Conservation (phyloP, 1,284 basidiomycete species). For the Lentinula novae-zelandiae region DNA sequence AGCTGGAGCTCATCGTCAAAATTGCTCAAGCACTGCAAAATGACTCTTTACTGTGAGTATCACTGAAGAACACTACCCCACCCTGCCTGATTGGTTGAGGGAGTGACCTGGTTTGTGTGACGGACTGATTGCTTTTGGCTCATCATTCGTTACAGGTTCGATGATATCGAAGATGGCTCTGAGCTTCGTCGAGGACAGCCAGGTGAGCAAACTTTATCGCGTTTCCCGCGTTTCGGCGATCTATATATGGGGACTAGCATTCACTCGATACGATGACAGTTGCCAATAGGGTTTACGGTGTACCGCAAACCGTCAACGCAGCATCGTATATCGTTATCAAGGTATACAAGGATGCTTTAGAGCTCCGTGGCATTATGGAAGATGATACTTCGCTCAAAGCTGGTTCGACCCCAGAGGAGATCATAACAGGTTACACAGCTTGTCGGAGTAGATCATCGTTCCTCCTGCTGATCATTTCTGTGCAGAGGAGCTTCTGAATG, state of each 20-base stretch:
- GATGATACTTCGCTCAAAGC: neutral
- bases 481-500: conserved; percentile 78
- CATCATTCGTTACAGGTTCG: conserved; percentile 55
- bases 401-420: neutral
- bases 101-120: neutral
- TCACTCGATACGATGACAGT: conserved; percentile 40
- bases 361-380: neutral
- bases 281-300: conserved; percentile 91
- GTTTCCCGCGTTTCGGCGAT: neutral
- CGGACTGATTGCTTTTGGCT: conserved; percentile 11
- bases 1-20: conserved; percentile 71
- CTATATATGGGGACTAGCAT: neutral
- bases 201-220: conserved; percentile 36
- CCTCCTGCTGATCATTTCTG: neutral
- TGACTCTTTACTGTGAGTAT: conserved; percentile 81
- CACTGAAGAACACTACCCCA: conserved; percentile 6
- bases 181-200: conserved; percentile 86
- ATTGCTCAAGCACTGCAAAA: conserved; percentile 94
- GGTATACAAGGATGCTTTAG: neutral
- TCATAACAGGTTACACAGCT: neutral
- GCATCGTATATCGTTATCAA: conserved; percentile 78
- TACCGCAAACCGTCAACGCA: conserved; percentile 96
- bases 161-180: conserved; percentile 96
- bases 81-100: neutral
- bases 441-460: neutral